Conservation (phyloP, 345 rosid genomes). For the Brassica carinata region DNA sequence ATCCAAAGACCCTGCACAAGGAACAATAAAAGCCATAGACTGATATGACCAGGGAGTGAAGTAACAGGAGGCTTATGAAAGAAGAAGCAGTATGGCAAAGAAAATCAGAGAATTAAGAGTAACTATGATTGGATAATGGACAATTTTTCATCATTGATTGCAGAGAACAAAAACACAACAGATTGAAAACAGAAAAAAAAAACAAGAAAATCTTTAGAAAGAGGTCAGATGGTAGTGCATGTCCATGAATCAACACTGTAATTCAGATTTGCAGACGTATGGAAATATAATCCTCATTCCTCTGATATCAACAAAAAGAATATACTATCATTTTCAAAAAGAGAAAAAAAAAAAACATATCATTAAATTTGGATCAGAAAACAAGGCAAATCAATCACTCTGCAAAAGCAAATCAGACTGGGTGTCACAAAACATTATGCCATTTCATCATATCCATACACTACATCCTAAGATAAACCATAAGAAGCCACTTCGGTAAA, state of each 20-base stretch:
- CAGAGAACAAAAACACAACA: not conserved
- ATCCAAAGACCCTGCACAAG: not conserved
- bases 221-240: not conserved
- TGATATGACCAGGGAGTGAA: not conserved
- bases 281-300: not conserved
- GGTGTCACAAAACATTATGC: constrained; percentile 56
- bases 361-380: constrained; percentile 41
- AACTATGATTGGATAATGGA: constrained; percentile 43
- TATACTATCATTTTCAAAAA: not conserved
- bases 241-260: not conserved
- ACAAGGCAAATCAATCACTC: constrained; percentile 40
- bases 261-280: not conserved
- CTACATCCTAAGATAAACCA: not conserved
- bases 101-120: too few species aligned
- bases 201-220: not conserved
- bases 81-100: too few species aligned
- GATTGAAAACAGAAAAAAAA: not conserved
- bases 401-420: constrained; percentile 55
- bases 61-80: not conserved
- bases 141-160: constrained; percentile 64
- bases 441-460: constrained; percentile 47
- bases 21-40: not conserved
- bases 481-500: too few species aligned
- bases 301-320: not conserved
- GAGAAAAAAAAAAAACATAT: not conserved